Conservation (phyloP, 2,329 filamentous ascomycete species). For the Cytospora piceicola region DNA sequence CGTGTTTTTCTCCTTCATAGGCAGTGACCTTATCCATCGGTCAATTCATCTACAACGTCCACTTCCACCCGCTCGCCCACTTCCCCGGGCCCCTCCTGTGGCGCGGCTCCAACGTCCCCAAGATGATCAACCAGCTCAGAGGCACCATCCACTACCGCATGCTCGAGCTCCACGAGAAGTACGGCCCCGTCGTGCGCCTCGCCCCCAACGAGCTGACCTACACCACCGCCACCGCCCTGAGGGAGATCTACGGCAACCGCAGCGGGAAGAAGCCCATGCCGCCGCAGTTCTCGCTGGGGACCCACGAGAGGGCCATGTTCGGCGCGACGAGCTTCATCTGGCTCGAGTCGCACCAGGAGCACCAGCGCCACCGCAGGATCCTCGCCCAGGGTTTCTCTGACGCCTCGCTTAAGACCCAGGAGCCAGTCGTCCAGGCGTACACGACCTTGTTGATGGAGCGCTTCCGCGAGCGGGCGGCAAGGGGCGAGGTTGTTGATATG, state of each 20-base stretch:
- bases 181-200: slow-evolving; percentile 30
- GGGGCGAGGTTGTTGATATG: slow-evolving; percentile 33
- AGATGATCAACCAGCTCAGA: slow-evolving; percentile 26
- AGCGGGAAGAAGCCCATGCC: slow-evolving; percentile 26
- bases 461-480: slow-evolving; percentile 30
- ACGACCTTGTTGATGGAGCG: slow-evolving; percentile 32
- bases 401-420: slow-evolving; percentile 35
- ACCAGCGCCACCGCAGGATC: slow-evolving; percentile 34
- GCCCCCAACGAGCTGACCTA: slow-evolving; percentile 30
- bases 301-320: slow-evolving; percentile 31
- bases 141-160: slow-evolving; percentile 28
- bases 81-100: slow-evolving; percentile 28
- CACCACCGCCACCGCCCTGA: slow-evolving; percentile 21
- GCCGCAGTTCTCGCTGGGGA: slow-evolving; percentile 28
- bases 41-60: slow-evolving; percentile 30
- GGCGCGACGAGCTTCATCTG: slow-evolving; percentile 30
- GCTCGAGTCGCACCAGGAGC: slow-evolving; percentile 29
- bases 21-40: not conserved
- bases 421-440: slow-evolving; percentile 33
- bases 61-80: slow-evolving; percentile 28
- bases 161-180: slow-evolving; percentile 28
- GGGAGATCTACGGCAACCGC: slow-evolving; percentile 29
- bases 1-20: not conserved
- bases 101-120: slow-evolving; percentile 30
- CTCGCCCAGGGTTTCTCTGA: slow-evolving; percentile 38